Percentiles rank a stretch among this genome's conserved stretches.
phyloP scores from a whole-genome alignment of 805 yeast species.

The Phaffomyces thermotolerans region DNA sequence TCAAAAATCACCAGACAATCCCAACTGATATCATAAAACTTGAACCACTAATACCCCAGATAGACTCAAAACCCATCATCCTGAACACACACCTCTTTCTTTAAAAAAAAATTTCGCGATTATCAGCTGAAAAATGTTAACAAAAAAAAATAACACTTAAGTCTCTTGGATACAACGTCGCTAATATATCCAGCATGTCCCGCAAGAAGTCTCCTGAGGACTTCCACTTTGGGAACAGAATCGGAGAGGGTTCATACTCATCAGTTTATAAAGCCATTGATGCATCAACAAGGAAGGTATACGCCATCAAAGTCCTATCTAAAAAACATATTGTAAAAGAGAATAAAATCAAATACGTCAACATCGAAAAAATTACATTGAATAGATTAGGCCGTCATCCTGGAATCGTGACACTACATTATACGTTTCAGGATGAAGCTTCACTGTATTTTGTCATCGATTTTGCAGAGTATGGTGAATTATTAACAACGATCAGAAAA shows the following conservation, averaged over 20 bases:
- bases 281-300: conserved; percentile 58
- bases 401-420: conserved; percentile 85
- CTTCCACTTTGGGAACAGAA: conserved; percentile 71
- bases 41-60: too few relatives aligned
- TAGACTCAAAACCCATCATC: too few relatives aligned
- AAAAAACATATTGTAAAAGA: conserved; percentile 92
- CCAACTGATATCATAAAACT: too few relatives aligned
- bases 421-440: conserved; percentile 89
- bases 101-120: background rate
- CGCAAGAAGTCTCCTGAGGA: conserved; percentile 57
- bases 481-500: conserved; percentile 69
- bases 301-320: conserved; percentile 86
- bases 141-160: background rate
- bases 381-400: conserved; percentile 89
- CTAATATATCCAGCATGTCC: conserved; percentile 19
- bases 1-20: too few relatives aligned
- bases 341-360: conserved; percentile 90
- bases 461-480: conserved; percentile 92
- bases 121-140: too few relatives aligned
- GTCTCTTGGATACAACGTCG: too few relatives aligned
- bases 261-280: conserved; percentile 88
- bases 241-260: conserved; percentile 96
- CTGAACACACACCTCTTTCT: too few relatives aligned
- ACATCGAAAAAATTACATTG: conserved; percentile 86
- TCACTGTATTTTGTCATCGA: conserved; percentile 88